These are phyloP conservation scores for Catharanthus roseus DNA, from an alignment of 257 asterid species.

Conservation along the genomic window DNA sequence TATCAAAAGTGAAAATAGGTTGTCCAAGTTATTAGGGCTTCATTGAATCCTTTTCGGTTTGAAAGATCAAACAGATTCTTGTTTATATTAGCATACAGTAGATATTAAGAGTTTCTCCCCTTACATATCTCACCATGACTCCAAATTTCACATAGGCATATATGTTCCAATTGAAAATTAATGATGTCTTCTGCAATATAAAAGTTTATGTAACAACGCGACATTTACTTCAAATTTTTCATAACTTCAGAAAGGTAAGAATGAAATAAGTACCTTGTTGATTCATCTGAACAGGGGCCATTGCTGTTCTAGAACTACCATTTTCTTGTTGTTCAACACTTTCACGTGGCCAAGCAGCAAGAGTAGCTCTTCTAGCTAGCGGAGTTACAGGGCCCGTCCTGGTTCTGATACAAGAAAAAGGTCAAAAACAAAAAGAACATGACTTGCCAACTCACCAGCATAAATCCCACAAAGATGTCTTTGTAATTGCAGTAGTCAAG, in stretches of 20 bases:
- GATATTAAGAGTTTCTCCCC: neutral
- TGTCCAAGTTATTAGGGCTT: neutral
- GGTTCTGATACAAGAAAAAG: conserved; percentile 36
- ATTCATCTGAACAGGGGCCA: conserved; percentile 30
- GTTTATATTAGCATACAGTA: neutral
- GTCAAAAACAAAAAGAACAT: conserved; percentile 7
- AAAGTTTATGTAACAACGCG: neutral
- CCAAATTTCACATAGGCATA: neutral
- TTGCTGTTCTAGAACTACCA: conserved; percentile 24
- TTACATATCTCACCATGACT: neutral
- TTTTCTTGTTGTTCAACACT: conserved; percentile 33
- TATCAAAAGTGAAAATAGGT: neutral
- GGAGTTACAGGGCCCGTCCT: conserved; percentile 56
- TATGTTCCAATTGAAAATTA: neutral
- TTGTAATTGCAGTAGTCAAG: neutral
- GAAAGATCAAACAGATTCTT: neutral
- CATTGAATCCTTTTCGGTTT: conserved; percentile 4
- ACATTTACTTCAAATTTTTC: neutral
- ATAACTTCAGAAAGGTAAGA: neutral
- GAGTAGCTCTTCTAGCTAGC: conserved; percentile 63
- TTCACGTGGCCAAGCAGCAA: conserved; percentile 78
- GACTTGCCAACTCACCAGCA: neutral
- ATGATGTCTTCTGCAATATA: neutral
- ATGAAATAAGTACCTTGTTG: conserved; percentile 39
- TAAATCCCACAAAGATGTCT: neutral